Conservation (phyloP, 306 rosid species). For the Mimosa bimucronata region DNA sequence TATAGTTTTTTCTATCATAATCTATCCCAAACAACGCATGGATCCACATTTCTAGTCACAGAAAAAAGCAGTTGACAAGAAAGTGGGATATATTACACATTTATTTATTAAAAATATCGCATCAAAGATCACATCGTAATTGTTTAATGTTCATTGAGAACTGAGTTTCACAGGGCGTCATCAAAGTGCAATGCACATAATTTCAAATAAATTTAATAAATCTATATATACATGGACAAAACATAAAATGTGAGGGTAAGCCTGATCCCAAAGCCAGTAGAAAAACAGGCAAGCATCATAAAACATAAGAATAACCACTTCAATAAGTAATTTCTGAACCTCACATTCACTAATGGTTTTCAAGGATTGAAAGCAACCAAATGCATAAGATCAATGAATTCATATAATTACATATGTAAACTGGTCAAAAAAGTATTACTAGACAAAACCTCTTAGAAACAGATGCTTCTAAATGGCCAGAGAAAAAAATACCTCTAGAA, state of each 20-base stretch:
- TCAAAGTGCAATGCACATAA: neutral
- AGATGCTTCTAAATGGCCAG: neutral
- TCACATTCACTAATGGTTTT: slow-evolving; percentile 21
- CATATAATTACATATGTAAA: slow-evolving; percentile 16
- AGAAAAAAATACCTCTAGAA: slow-evolving; percentile 71
- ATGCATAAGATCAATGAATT: slow-evolving; percentile 27
- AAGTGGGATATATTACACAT: slow-evolving; percentile 3
- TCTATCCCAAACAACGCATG: neutral
- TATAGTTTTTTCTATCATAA: neutral
- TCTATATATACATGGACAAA: neutral
- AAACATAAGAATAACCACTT: slow-evolving; percentile 27
- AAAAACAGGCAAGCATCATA: slow-evolving; percentile 13
- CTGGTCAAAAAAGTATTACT: slow-evolving; percentile 24
- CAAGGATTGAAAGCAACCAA: slow-evolving; percentile 5
- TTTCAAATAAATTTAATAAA: neutral
- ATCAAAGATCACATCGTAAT: slow-evolving; percentile 14
- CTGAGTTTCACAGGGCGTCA: neutral
- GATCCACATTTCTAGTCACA: neutral
- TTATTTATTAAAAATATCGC: slow-evolving; percentile 25
- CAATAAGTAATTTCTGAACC: slow-evolving; percentile 7
- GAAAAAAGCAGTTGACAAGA: slow-evolving; percentile 11
- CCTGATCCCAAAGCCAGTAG: slow-evolving; percentile 21
- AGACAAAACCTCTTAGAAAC: slow-evolving; percentile 9
- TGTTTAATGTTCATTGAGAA: neutral
- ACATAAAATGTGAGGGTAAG: neutral